phyloP scores from a whole-genome alignment of 2,329 filamentous ascomycete species.

The Colletotrichum tofieldiae region DNA sequence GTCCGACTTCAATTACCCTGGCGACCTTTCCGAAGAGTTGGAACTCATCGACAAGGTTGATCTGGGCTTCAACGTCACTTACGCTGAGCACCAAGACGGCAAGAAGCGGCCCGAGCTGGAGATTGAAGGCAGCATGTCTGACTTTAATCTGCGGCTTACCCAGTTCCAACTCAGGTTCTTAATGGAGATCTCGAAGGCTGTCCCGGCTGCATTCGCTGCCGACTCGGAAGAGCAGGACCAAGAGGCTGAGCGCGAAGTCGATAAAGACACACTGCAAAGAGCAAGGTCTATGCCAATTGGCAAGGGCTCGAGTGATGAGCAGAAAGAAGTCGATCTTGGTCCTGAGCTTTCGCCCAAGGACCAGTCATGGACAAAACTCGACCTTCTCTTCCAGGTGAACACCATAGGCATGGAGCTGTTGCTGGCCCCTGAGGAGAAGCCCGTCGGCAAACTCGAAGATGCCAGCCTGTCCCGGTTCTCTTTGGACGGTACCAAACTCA shows the following conservation, averaged over 20 bases:
- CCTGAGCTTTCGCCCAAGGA: slow-evolving; percentile 80
- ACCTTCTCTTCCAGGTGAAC: slow-evolving; percentile 90
- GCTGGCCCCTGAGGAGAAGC: slow-evolving; percentile 80
- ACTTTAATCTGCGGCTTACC: slow-evolving; percentile 90
- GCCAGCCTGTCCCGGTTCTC: slow-evolving; percentile 95
- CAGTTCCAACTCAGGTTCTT: slow-evolving; percentile 93
- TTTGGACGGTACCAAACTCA: slow-evolving; percentile 91
- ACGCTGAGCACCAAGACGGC: slow-evolving; percentile 86
- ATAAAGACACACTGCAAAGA: slow-evolving; percentile 66
- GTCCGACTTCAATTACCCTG: slow-evolving; percentile 87
- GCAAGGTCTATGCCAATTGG: slow-evolving; percentile 58
- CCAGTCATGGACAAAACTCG: slow-evolving; percentile 91
- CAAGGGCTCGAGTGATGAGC: slow-evolving; percentile 53
- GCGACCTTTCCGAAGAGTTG: slow-evolving; percentile 83
- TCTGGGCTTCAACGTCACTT: slow-evolving; percentile 91
- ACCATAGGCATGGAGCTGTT: slow-evolving; percentile 92
- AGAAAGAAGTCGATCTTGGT: slow-evolving; percentile 68
- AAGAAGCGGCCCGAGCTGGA: slow-evolving; percentile 90
- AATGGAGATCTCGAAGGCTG: slow-evolving; percentile 87
- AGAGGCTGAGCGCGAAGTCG: slow-evolving; percentile 83
- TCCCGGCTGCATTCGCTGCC: slow-evolving; percentile 88
- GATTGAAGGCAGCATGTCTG: slow-evolving; percentile 91
- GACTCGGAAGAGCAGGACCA: slow-evolving; percentile 81
- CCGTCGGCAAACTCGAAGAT: slow-evolving; percentile 82
- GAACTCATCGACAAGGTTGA: slow-evolving; percentile 99